Base-by-base conservation (phyloP, 495 filamentous ascomycete species). In the Lasiosphaeria ovina region DNA sequence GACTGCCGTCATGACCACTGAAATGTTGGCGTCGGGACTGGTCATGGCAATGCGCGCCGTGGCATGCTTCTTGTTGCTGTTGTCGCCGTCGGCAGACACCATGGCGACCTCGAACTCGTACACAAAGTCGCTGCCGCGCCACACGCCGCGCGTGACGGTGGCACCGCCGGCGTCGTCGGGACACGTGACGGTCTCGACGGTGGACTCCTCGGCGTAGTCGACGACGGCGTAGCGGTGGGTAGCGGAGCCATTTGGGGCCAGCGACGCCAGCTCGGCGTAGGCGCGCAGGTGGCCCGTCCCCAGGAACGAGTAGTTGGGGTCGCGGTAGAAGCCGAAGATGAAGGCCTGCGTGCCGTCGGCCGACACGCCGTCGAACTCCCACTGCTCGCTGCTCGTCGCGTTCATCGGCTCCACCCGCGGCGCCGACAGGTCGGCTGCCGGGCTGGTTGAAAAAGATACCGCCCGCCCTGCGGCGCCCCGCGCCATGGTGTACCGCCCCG, bases 311-410 rank as follows among this genome's bases (percentile, higher is more conserved):
- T 60, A 60, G 52, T 60, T 60, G 5, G 58, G 58, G 16, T 60
- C 58, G 34, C 58, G 58, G 52, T 60, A 60, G 51, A 60, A 60
- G 17, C 58, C 58, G 9, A 60, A 49, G 58, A 54, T 55, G 17
- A 60, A 38, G 10, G 40, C 58, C 4, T 42, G 49, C 0, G 55
- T 42, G 3, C 58, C 58, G 51, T 60, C 58, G 16, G 49, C 58
- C 11, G 58, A 60, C 36, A 60, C 58, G 17, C 40, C 58, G 17
- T 60, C 58, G 16, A 60, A 60, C 33, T 60, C 58, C 51, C 52
- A 60, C 44, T 60, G 58, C 58, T 60, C 58, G 42, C 58, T 44
- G 6, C 40, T 52, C 1, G 58, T 60, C 33, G 45, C 52, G 52
- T 60, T 60, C 51, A 60, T 54, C 6, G 58, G 58, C 12, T 17